Evolutionary conservation across 768 basidiomycete species (phyloP), one percentile per base, ranked within the genome.

Genomic region (Tephrocybe sp.): DNA sequence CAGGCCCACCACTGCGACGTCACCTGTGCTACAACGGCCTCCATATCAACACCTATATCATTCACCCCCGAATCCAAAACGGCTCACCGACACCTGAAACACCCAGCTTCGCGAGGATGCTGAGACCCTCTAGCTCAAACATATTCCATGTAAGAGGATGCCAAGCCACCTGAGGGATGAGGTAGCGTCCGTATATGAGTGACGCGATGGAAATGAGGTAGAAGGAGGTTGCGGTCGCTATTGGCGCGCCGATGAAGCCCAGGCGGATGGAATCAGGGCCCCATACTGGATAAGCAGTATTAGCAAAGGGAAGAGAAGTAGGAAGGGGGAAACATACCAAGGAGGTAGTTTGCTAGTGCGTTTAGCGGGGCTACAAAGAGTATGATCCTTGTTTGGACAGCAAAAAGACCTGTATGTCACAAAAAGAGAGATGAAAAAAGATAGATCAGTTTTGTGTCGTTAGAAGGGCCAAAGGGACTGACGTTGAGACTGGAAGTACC

Each of bases 1-100:
- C 95, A 95, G 27, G 87, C 85, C 94, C 93, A 97, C 94, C 93
- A 98, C 66, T 96, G 93, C 6, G 82, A 84, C 1, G 89, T 89
- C 4, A 80, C 84, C 64, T 92, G 92, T 1, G 82, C 83, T 78
- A 8, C 3, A 26, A n/a, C n/a, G n/a, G n/a, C n/a, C n/a, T n/a
- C n/a, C n/a, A n/a, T n/a, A n/a, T n/a, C n/a, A n/a, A n/a, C n/a
- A n/a, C n/a, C n/a, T n/a, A n/a, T n/a, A n/a, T n/a, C n/a, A n/a
- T n/a, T n/a, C n/a, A n/a, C n/a, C n/a, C n/a, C n/a, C n/a, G n/a
- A n/a, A n/a, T n/a, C n/a, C n/a, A n/a, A n/a, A n/a, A n/a, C n/a
- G n/a, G n/a, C n/a, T n/a, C n/a, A 77, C 84, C 87, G 15, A 91
- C 80, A 7, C 96, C 93, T 13, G 88, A 87, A 5, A 93, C 55